Evolutionary conservation across 2,329 filamentous ascomycete genomes (phyloP), one percentile per base, ranked within the genome.

Genomic region (Fusarium cicatricum): DNA sequence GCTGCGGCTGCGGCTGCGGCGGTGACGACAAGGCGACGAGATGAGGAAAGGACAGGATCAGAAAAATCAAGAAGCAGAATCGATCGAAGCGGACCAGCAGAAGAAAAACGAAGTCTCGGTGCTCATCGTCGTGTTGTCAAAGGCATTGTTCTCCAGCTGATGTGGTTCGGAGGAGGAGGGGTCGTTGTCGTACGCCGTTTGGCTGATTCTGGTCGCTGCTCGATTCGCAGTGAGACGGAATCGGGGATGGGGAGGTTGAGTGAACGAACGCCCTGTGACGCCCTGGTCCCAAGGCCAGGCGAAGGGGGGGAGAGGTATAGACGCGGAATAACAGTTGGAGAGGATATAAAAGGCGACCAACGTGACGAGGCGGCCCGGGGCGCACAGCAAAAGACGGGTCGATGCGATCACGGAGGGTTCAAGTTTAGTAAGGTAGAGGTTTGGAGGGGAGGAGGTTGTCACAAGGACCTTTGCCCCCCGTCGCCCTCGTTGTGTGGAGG

Each of bases 91-190:
- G 77, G 76, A 77, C 81, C 78, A 69, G 71, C 69, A 77, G 73
- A 75, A 77, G 73, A 77, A 78, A 73, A 75, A 75, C 68, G 72
- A 74, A 75, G 76, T 77, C 75, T 77, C 74, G 79, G 75, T 79
- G 79, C 78, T 83, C 82, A 85, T 85, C 74, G 82, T 84, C 74
- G 78, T 78, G 69, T 73, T 71, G 69, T 70, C 66, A 71, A 67
- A 71, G 65, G 72, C 72, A 74, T 77, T 68, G 67, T 73, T 65
- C 52, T 60, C 60, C 58, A 51, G 55, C 49, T 62, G 52, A 54
- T 67, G 62, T 49, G 47, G 60, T 44, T 37, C 43, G 48, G 41
- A 36, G 50, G 48, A 53, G 38, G 58, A 55, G 44, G 39, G 42
- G 55, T 58, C 40, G 53, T 55, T 51, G 52, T 53, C 26, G 51